These are phyloP conservation scores for Pouteria campechiana DNA, from an alignment of 179 eudicot species.

Conservation along the genomic window DNA sequence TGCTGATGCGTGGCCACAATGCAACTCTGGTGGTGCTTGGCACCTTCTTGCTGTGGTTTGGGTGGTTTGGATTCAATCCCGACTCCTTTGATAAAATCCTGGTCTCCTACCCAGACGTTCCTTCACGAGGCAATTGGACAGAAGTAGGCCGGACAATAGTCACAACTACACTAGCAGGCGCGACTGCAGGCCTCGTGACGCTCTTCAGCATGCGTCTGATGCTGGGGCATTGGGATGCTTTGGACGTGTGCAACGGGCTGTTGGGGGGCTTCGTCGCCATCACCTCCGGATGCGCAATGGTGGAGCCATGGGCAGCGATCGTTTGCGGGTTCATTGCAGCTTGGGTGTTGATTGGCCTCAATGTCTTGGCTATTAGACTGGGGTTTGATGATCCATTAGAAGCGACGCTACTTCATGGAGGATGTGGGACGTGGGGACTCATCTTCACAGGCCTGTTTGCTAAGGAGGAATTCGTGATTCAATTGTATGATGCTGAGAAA, in stretches of 20 bases:
- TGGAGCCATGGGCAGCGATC: slow-evolving; percentile 55
- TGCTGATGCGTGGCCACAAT: slow-evolving; percentile 35
- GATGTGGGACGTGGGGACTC: slow-evolving; percentile 75
- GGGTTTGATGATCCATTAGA: slow-evolving; percentile 54
- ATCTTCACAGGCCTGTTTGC: slow-evolving; percentile 58
- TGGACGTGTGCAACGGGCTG: slow-evolving; percentile 67
- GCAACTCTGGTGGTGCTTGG: slow-evolving; percentile 45
- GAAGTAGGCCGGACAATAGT: slow-evolving; percentile 60
- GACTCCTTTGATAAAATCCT: slow-evolving; percentile 32
- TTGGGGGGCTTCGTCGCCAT: slow-evolving; percentile 72
- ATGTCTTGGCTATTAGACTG: slow-evolving; percentile 30
- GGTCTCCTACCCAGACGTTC: slow-evolving; percentile 19
- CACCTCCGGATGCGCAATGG: slow-evolving; percentile 64
- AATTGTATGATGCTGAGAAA: slow-evolving; percentile 37
- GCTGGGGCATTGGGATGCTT: slow-evolving; percentile 65
- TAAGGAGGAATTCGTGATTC: slow-evolving; percentile 50
- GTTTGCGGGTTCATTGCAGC: slow-evolving; percentile 48
- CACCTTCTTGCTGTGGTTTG: slow-evolving; percentile 43
- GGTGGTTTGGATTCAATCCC: slow-evolving; percentile 52
- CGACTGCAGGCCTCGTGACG: slow-evolving; percentile 46
- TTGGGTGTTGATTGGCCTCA: slow-evolving; percentile 60
- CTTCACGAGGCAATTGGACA: slow-evolving; percentile 45
- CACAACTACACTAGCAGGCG: slow-evolving; percentile 57
- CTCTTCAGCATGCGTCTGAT: slow-evolving; percentile 43
- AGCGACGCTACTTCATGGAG: slow-evolving; percentile 61